A percentile compares a stretch with the other conserved stretches of the same genome.
These are phyloP conservation scores for Zygotorulaspora danielsina DNA, from an alignment of 805 yeast species.

Conservation along the genomic window DNA sequence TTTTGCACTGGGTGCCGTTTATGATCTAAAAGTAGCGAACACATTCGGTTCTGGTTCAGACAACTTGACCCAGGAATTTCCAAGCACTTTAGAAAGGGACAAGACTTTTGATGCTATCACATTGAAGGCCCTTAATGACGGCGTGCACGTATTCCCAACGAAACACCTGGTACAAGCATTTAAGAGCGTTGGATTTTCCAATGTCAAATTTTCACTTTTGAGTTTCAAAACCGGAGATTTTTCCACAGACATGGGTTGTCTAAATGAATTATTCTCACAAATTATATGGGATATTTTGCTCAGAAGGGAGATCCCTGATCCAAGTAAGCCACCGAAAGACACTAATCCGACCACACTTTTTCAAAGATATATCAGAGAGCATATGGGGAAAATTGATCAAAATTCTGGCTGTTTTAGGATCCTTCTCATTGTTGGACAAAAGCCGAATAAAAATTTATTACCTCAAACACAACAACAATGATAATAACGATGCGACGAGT, in stretches of 20 bases:
- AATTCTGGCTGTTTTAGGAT: constrained; percentile 28
- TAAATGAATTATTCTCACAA: constrained; percentile 27
- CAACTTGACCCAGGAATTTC: constrained; percentile 10
- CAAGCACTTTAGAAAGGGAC: constrained; percentile 26
- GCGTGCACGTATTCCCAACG: constrained; percentile 29
- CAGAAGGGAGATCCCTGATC: constrained; percentile 17
- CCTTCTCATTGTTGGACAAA: constrained; percentile 29
- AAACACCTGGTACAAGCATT: constrained; percentile 24
- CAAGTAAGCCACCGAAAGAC: constrained; percentile 16
- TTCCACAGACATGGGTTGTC: constrained; percentile 28
- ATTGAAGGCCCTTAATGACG: constrained; percentile 26
- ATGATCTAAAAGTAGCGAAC: constrained; percentile 25
- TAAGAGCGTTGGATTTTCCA: constrained; percentile 30
- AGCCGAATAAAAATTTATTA: constrained; percentile 18
- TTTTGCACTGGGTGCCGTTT: constrained; percentile 20
- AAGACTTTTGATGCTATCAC: constrained; percentile 24
- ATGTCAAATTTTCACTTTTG: constrained; percentile 27
- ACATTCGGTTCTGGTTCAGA: constrained; percentile 8
- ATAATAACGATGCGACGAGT: not conserved
- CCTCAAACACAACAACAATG: not conserved
- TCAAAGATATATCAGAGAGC: constrained; percentile 28
- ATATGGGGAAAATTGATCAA: constrained; percentile 27
- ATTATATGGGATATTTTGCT: constrained; percentile 21
- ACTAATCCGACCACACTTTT: constrained; percentile 23
- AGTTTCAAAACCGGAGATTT: constrained; percentile 31